Evolutionary conservation across 2,329 filamentous ascomycete species (phyloP), one percentile per base, ranked within the genome.

Genomic region (Fusarium sp.): DNA sequence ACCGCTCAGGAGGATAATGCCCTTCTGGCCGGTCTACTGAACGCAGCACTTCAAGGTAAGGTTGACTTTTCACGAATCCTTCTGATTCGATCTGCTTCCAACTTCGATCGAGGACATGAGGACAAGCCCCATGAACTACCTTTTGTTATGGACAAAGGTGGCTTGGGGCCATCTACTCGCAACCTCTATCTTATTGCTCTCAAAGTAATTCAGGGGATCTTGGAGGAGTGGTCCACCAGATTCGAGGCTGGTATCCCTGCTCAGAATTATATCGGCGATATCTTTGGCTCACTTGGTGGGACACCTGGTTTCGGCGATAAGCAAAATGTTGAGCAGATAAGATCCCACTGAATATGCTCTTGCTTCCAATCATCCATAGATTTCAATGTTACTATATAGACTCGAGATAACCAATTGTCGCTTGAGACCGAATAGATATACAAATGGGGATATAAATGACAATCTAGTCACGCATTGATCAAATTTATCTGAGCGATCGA

Each of bases 1-100:
- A 75, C 73, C n/a, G 73, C 73, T 1, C 70, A 73, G 42, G 73
- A 75, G n/a, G 73, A 75, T 18, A 75, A 68, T 6, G 73, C 73
- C 7, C 49, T 75, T 1, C 42, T 75, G 5, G 42, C 73, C 4
- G 67, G 73, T 3, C 46, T 75, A 0, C 23, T 72, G 23, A 75
- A 70, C 5, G 73, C 73, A 25, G 42, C 70, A 1, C 51, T 73
- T 4, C 73, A 60, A 45, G 49, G 42, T 11, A 62, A 69, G 23
- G 66, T 63, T 3, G 73, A 75, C 46, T 75, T 69, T 23, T 75
- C 73, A 2, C 57, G 73, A 16, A 60, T 70, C 0, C 21, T 73
- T n/a, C 42, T 75, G 2, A 54, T 75, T 18, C 63, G 73, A 37
- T 73, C 73, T n/a, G 73, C 66, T 3, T 75, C 73, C 1, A 75